Percentiles rank a stretch among this genome's conserved stretches.
These are phyloP conservation scores for Pilaira anomala DNA, from an alignment of 192 early-diverging fungal species.

Conservation along the genomic window DNA sequence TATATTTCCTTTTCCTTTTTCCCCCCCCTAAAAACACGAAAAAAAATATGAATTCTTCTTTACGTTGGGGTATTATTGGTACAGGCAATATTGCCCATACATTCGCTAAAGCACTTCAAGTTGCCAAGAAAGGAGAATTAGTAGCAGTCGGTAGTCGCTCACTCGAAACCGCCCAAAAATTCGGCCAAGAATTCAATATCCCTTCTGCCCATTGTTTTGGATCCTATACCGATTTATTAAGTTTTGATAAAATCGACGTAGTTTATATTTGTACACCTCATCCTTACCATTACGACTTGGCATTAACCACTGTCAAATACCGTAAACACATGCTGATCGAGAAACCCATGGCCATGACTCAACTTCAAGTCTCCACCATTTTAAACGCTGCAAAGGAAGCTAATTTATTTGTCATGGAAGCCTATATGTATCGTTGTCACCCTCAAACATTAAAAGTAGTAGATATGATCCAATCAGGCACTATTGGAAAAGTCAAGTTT, in stretches of 20 bases:
- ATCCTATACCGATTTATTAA: constrained; percentile 48
- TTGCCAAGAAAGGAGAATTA: constrained; percentile 13
- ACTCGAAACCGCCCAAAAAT: constrained; percentile 5
- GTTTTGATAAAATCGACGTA: constrained; percentile 51
- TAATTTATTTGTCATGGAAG: constrained; percentile 35
- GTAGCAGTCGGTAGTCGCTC: constrained; percentile 35
- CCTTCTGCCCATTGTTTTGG: constrained; percentile 23
- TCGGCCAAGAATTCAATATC: constrained; percentile 25
- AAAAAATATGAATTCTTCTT: not conserved
- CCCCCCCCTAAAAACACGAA: no score
- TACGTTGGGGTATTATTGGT: constrained; percentile 39
- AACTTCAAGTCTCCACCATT: constrained; percentile 24
- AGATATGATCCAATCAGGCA: constrained; percentile 16
- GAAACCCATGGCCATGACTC: constrained; percentile 38
- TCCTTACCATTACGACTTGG: constrained; percentile 55
- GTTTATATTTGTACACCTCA: constrained; percentile 69
- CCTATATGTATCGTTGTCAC: constrained; percentile 41
- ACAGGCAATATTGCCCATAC: constrained; percentile 39
- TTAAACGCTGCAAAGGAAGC: constrained; percentile 20
- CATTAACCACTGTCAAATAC: constrained; percentile 46
- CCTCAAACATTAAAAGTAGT: constrained; percentile 29
- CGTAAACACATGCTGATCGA: constrained; percentile 59
- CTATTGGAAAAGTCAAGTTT: constrained; percentile 30
- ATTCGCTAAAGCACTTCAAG: constrained; percentile 30
- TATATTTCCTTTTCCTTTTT: no score